Percentiles rank a stretch among this genome's conserved stretches.
These are phyloP conservation scores for Penicillium daleae DNA, from an alignment of 495 filamentous ascomycete genomes.

Conservation along the genomic window DNA sequence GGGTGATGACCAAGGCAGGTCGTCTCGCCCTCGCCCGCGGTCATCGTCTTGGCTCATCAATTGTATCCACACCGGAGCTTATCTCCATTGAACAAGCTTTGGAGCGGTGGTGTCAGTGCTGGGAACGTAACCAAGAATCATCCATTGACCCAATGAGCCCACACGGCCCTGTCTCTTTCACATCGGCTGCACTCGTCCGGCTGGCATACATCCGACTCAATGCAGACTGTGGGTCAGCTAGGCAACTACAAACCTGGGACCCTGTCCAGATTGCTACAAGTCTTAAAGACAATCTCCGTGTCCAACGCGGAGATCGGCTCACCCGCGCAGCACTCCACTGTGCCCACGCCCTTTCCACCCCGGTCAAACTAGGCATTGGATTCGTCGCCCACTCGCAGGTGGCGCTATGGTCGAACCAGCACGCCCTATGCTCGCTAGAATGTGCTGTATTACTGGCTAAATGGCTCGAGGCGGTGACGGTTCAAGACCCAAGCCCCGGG, in stretches of 20 bases:
- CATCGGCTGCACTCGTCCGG: conserved; percentile 65
- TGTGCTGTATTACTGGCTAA: conserved; percentile 67
- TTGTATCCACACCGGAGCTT: conserved; percentile 54
- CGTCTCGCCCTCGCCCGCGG: conserved; percentile 46
- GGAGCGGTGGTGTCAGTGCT: conserved; percentile 64
- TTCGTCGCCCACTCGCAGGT: conserved; percentile 72
- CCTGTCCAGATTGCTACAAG: conserved; percentile 61
- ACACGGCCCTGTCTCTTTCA: conserved; percentile 66
- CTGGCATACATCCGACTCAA: conserved; percentile 71
- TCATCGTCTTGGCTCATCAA: conserved; percentile 39
- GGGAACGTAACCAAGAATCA: conserved; percentile 60
- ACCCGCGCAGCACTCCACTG: conserved; percentile 67
- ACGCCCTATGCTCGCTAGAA: conserved; percentile 69
- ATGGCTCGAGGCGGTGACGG: conserved; percentile 52
- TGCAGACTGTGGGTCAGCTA: conserved; percentile 64
- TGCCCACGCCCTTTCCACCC: conserved; percentile 68
- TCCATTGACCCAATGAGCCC: conserved; percentile 54
- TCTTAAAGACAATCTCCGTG: conserved; percentile 59
- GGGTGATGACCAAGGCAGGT: conserved; percentile 63
- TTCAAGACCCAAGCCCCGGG: conserved; percentile 33
- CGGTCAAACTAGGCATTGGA: conserved; percentile 69
- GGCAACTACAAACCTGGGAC: conserved; percentile 65
- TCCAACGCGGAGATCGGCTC: conserved; percentile 59
- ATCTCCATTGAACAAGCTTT: conserved; percentile 61
- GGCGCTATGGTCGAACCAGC: conserved; percentile 72